phyloP scores from a whole-genome alignment of 345 rosid genomes.

The Populus euphratica region DNA sequence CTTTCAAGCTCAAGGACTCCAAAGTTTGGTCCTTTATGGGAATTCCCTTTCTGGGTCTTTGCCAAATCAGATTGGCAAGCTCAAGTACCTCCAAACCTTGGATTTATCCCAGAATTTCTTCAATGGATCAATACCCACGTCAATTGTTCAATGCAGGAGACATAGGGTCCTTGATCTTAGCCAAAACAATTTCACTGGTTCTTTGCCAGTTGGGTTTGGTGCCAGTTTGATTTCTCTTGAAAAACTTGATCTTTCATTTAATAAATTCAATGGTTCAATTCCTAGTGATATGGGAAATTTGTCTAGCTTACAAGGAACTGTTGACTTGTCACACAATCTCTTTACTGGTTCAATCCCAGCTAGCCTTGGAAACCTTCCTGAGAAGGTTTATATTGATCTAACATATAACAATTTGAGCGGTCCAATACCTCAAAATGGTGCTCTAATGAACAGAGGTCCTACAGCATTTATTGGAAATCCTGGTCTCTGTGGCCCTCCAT shows the following conservation, averaged over 20 bases:
- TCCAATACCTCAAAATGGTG: constrained; percentile 93
- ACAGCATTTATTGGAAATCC: constrained; percentile 90
- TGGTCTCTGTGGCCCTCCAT: constrained; percentile 85
- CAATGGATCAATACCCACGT: constrained; percentile 63
- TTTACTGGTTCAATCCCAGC: constrained; percentile 75
- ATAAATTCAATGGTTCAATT: constrained; percentile 62
- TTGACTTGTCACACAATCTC: constrained; percentile 83
- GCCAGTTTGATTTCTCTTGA: constrained; percentile 58
- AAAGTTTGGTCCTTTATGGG: constrained; percentile 89
- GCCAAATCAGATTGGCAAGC: constrained; percentile 64
- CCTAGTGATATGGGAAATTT: constrained; percentile 74
- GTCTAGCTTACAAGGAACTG: constrained; percentile 90
- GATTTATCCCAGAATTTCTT: constrained; percentile 87
- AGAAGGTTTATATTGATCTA: constrained; percentile 91
- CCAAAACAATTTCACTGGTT: constrained; percentile 71
- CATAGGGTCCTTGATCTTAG: constrained; percentile 70
- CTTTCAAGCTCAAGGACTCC: constrained; percentile 68
- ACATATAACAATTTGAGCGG: constrained; percentile 85
- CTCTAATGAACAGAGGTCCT: constrained; percentile 88
- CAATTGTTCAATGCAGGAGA: constrained; percentile 72
- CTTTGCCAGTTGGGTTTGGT: constrained; percentile 72
- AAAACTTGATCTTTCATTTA: constrained; percentile 78
- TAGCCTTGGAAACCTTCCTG: constrained; percentile 79
- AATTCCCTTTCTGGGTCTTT: constrained; percentile 78
- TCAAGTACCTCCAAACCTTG: constrained; percentile 65